These are phyloP conservation scores for Sclerotiophoma versabilis DNA, from an alignment of 2,329 filamentous ascomycete species.

Conservation along the genomic window DNA sequence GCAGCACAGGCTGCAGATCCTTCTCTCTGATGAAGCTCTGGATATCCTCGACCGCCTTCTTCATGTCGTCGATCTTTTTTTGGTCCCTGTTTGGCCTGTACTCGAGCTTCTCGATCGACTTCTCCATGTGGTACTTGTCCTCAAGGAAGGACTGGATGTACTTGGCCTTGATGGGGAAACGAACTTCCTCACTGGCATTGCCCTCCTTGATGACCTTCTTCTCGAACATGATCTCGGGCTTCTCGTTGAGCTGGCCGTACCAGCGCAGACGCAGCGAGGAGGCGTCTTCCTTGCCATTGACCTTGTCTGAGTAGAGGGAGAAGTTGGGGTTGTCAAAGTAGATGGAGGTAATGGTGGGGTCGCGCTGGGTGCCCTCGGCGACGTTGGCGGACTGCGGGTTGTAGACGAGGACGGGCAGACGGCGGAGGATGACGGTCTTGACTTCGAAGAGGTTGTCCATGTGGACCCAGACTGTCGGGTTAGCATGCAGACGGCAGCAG, in stretches of 20 bases:
- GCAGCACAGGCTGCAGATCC: slow-evolving; percentile 80
- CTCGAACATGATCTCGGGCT: slow-evolving; percentile 83
- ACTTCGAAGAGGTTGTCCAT: slow-evolving; percentile 94
- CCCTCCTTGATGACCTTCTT: slow-evolving; percentile 85
- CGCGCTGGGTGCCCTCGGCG: slow-evolving; percentile 75
- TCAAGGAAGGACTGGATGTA: slow-evolving; percentile 88
- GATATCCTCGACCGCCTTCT: slow-evolving; percentile 75
- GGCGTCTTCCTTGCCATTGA: slow-evolving; percentile 76
- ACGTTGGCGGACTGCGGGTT: slow-evolving; percentile 86
- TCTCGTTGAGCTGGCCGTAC: slow-evolving; percentile 83
- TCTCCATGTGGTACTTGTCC: slow-evolving; percentile 90
- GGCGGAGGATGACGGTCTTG: slow-evolving; percentile 92
- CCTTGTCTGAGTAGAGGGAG: slow-evolving; percentile 84
- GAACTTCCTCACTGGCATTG: slow-evolving; percentile 78
- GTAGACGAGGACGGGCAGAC: slow-evolving; percentile 89
- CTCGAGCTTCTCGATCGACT: slow-evolving; percentile 82
- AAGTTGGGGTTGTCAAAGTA: slow-evolving; percentile 94
- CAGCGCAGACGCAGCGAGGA: slow-evolving; percentile 87
- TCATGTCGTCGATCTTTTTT: slow-evolving; percentile 72
- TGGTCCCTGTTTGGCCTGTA: slow-evolving; percentile 74
- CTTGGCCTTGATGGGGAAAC: slow-evolving; percentile 90
- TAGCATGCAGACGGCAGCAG: neutral
- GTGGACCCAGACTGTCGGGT: slow-evolving; percentile 82
- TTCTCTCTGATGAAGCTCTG: slow-evolving; percentile 80
- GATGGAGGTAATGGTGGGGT: slow-evolving; percentile 91